Evolutionary conservation across 2,329 filamentous ascomycete species (phyloP), one percentile per base, ranked within the genome.

Genomic region (Grosmannia serpens): DNA sequence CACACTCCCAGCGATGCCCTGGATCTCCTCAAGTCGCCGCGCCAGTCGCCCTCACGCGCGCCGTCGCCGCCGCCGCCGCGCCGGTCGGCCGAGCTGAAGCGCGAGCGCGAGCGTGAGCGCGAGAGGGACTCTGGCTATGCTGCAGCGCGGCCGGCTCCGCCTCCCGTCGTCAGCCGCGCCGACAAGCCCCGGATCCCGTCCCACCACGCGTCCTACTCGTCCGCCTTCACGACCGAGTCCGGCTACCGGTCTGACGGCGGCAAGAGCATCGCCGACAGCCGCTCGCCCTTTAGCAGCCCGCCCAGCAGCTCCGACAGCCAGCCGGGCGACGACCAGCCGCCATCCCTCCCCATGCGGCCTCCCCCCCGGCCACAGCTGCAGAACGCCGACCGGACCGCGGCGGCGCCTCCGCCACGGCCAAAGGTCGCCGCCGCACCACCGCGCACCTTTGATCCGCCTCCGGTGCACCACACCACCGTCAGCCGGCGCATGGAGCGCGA

Each of bases 241-340:
- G 26, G 22, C 41, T 35, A 27, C 26, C 22, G 15, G 7, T 27
- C 47, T 11, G 17, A 46, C n/a, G 38, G 27, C 56, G 35, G 13
- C 46, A 53, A 4, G 17, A 35, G 47, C 56, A 20, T 41, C 62
- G 22, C 58, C 67, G 70, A 75, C 61, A 73, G 75, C 66, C 68
- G 84, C 0, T 96, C 92, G 1, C 91, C 92, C 0, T 96, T 96
- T 68, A 91, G 79, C 66, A 96, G 90, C 41, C 91, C 91, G 22
- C 90, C 91, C 0, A 85, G 84, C 64, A 92, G 87, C 67, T 81
- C 82, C 5, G 84, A 81, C 58, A 86, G 79, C 57, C 69, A 75
- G 17, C 17, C n/a, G 0, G 75, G 79, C n/a, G 73, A 74, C n/a
- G 73, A 74, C n/a, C 72, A 74, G 8, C 77, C 77, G 9, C 79